Percentiles rank a stretch among this genome's conserved stretches.
phyloP scores from a whole-genome alignment of 2,329 filamentous ascomycete species.

The Talaromyces atroroseus region DNA sequence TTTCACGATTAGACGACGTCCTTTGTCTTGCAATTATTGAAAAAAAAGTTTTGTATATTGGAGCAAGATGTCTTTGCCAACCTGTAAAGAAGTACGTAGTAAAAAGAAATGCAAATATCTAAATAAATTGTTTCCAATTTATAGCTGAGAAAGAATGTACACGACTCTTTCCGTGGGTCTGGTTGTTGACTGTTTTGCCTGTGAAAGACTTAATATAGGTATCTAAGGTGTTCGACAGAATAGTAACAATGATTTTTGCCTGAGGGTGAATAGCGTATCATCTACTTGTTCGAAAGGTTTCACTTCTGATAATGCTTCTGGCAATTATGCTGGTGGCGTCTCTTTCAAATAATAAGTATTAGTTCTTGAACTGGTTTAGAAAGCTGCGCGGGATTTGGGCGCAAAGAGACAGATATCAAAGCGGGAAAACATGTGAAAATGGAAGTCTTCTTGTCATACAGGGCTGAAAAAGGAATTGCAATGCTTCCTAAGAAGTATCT shows the following conservation, averaged over 20 bases:
- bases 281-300: no score
- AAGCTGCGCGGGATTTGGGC: neutral
- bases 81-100: neutral
- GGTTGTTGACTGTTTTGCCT: neutral
- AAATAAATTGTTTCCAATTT: neutral
- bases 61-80: neutral
- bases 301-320: no score
- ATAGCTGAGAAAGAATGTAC: no score
- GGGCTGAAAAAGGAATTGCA: neutral
- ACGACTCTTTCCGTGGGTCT: no score
- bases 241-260: no score
- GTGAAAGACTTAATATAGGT: no score
- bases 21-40: neutral
- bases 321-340: neutral
- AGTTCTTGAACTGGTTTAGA: neutral
- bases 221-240: no score
- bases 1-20: conserved; percentile 6
- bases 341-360: no score
- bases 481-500: neutral
- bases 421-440: neutral
- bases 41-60: neutral
- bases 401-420: neutral
- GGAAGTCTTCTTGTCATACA: neutral
- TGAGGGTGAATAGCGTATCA: no score
- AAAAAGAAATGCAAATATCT: neutral